phyloP scores from a whole-genome alignment of 2,329 filamentous ascomycete genomes.

The Chaetoscypha palmicola region DNA sequence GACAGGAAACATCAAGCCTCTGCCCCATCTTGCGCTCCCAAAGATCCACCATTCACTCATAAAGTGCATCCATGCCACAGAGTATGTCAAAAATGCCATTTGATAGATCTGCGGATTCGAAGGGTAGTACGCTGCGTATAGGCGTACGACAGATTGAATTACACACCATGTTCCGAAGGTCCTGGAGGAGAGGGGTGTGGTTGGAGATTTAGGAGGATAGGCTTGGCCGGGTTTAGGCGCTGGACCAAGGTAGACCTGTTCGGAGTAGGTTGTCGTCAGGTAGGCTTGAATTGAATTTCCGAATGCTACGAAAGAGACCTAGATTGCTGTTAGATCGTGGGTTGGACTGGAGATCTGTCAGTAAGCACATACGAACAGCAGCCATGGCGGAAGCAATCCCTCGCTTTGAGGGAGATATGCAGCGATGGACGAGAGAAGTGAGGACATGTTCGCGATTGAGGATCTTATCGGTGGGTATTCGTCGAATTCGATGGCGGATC shows the following conservation, averaged over 20 bases:
- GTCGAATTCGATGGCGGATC: no score
- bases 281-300: conserved; percentile 85
- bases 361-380: conserved; percentile 48
- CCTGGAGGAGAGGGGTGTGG: conserved; percentile 64
- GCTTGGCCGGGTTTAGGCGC: conserved; percentile 72
- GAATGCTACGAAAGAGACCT: conserved; percentile 78
- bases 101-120: conserved; percentile 52
- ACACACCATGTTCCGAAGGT: conserved; percentile 69
- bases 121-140: conserved; percentile 64
- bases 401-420: conserved; percentile 28
- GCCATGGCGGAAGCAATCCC: conserved; percentile 57
- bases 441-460: no score
- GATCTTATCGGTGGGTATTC: no score
- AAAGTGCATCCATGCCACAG: conserved; percentile 48
- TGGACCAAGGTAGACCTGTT: conserved; percentile 77
- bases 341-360: background rate
- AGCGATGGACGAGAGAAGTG: conserved; percentile 16
- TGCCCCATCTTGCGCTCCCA: conserved; percentile 61
- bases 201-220: conserved; percentile 60
- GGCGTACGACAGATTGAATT: conserved; percentile 50
- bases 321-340: conserved; percentile 4
- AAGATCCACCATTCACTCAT: conserved; percentile 74
- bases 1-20: conserved; percentile 50
- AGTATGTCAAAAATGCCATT: conserved; percentile 57
- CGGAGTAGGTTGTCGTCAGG: conserved; percentile 69